Percentiles rank a stretch among this genome's conserved stretches.
Evolutionary conservation across 352 stramenopile genomes (phyloP).

Genomic region (Pythium insidiosum): DNA sequence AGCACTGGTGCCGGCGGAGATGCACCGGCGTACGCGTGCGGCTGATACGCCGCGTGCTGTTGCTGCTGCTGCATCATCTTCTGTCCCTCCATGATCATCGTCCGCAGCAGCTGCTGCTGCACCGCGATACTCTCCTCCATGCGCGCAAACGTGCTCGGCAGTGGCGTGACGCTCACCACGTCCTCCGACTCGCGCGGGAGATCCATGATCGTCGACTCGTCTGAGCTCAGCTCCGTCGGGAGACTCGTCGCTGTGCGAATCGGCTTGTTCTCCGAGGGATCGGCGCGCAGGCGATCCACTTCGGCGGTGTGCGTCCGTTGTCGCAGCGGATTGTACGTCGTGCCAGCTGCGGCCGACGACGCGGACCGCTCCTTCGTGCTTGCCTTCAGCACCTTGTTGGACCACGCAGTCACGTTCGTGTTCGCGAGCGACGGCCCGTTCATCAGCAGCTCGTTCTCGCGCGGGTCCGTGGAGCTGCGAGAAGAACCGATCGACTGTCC

Average conservation of each 20-base stretch:
- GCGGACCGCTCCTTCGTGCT: constrained; percentile 23
- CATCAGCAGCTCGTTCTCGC: neutral
- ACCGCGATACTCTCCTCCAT: constrained; percentile 77
- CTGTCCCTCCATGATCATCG: constrained; percentile 67
- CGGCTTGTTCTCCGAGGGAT: constrained; percentile 6
- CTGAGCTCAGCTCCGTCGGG: constrained; percentile 6
- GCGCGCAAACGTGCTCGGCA: constrained; percentile 57
- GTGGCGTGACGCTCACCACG: constrained; percentile 36
- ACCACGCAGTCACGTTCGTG: constrained; percentile 42
- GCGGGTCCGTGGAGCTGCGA: no score
- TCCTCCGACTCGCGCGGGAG: constrained; percentile 30
- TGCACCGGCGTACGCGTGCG: neutral
- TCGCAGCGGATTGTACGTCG: constrained; percentile 4
- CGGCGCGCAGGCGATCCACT: constrained; percentile 13
- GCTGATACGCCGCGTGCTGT: constrained; percentile 1
- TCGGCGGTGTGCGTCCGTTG: constrained; percentile 9
- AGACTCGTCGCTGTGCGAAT: constrained; percentile 8
- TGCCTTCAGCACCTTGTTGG: constrained; percentile 41
- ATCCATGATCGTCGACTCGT: constrained; percentile 14
- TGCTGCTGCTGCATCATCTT: constrained; percentile 50
- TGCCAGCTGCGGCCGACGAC: constrained; percentile 5
- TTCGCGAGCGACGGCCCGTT: constrained; percentile 30
- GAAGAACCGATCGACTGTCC: neutral
- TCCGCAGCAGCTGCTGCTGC: constrained; percentile 60
- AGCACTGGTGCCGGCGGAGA: no score